Percentiles rank a stretch among this genome's conserved stretches.
These are phyloP conservation scores for Talaromyces proteolyticus DNA, from an alignment of 495 filamentous ascomycete species.

Conservation along the genomic window DNA sequence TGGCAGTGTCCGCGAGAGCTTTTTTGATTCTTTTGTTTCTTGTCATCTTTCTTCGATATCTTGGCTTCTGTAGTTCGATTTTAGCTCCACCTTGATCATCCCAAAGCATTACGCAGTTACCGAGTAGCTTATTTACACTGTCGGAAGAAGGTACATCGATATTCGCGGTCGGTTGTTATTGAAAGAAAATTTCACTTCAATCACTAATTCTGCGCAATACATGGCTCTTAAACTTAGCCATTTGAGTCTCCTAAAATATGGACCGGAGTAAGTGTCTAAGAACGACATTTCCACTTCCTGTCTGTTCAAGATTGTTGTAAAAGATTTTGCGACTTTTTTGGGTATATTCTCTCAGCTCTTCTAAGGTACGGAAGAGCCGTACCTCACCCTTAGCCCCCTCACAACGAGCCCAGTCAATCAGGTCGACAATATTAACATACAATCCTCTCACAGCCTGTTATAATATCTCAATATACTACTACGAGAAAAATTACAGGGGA, in stretches of 20 bases:
- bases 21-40: too few species aligned
- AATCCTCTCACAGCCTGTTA: conserved; percentile 5
- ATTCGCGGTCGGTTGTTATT: too few species aligned
- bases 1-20: too few species aligned
- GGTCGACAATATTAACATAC: conserved; percentile 16
- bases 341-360: conserved; percentile 12
- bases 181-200: too few species aligned
- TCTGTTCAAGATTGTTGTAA: conserved; percentile 5
- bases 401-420: conserved; percentile 15
- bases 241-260: neutral
- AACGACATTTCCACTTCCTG: conserved; percentile 6
- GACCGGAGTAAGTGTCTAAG: conserved; percentile 14
- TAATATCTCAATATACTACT: neutral
- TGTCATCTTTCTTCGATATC: too few species aligned
- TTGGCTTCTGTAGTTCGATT: too few species aligned
- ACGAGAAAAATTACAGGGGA: neutral
- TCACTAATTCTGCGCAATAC: too few species aligned
- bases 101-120: too few species aligned
- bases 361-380: conserved; percentile 8
- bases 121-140: too few species aligned
- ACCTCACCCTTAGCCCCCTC: neutral
- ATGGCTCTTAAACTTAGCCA: too few species aligned
- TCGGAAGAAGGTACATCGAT: too few species aligned
- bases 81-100: too few species aligned
- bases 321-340: conserved; percentile 9